Base-by-base conservation (phyloP, 306 rosid genomes). In the Sicyos edulis region DNA sequence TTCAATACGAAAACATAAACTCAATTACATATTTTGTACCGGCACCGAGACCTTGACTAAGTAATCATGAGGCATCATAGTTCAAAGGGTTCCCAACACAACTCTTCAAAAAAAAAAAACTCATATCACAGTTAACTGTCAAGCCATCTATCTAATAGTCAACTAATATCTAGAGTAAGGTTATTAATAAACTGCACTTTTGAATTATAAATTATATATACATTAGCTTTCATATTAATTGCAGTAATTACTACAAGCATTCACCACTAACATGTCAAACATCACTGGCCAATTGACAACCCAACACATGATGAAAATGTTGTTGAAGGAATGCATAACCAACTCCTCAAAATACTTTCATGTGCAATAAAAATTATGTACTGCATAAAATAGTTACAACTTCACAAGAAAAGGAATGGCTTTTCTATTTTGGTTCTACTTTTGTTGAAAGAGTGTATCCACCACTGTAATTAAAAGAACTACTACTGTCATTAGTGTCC, bases 391-490 rank as follows among this genome's bases (percentile, higher is more conserved):
- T 65, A 16, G 15, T 51, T 70, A 68, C 73, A 68, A 49, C 40
- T 68, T 56, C 16, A 68, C 59, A 9, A 63, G 10, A 58, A 58
- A 58, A 17, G 29, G 9, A 5, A 17, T 20, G 19, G 42, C 22
- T 3, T 8, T 8, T 22, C 56, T 52, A 93, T 78, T 92, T 92
- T 54, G 98, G 98, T 78, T 92, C 96, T 0, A 92, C 76, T 78
- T 88, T 84, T 0, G 88, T 76, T 0, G 96, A 74, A 74, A 81
- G 82, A 17, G 88, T 53, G 75, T 85, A 88, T 40, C 92, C 93
- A 2, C 96, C 96, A 17, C 95, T 93, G 54, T 88, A 90, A 72
- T 93, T 89, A 76, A 90, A 88, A 65, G 86, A 82, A 69, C 61
- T 49, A 44, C 70, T 49, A 44, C 72, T 89, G 47, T 83, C 89